Evolutionary conservation across 768 basidiomycete species (phyloP).

Genomic region (Infundibulicybe gibba): DNA sequence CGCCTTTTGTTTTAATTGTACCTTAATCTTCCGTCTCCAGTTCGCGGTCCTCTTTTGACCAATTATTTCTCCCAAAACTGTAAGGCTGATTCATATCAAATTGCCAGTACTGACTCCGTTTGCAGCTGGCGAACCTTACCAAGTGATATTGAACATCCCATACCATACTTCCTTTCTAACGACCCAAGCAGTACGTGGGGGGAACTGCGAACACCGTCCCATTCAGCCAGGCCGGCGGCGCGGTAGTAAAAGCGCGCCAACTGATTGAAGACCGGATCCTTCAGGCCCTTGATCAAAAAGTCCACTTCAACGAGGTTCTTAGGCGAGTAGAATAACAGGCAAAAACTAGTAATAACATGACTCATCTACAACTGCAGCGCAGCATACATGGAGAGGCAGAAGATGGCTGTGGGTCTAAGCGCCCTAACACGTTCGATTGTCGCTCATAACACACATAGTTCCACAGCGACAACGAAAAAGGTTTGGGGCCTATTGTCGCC

Average conservation of each 20-base stretch:
- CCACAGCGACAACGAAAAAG: constrained; percentile 75
- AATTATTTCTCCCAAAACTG: constrained; percentile 88
- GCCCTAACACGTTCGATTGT: constrained; percentile 2
- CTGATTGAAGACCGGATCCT: constrained; percentile 55
- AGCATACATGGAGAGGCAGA: constrained; percentile 83
- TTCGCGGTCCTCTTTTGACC: constrained; percentile 65
- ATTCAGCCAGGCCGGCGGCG: constrained; percentile 52
- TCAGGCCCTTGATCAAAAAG: constrained; percentile 34
- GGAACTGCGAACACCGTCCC: constrained; percentile 72
- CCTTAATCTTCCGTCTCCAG: constrained; percentile 28
- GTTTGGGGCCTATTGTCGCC: constrained; percentile 69
- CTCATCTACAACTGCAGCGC: constrained; percentile 33
- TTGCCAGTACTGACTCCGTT: background rate
- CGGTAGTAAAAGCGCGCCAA: constrained; percentile 53
- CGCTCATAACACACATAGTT: constrained; percentile 41
- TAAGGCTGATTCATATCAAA: constrained; percentile 26
- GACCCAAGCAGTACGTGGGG: constrained; percentile 60
- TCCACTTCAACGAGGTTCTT: constrained; percentile 73
- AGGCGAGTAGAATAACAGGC: constrained; percentile 27
- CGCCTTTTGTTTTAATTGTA: background rate
- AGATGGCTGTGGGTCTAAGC: constrained; percentile 64
- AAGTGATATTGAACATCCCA: constrained; percentile 37
- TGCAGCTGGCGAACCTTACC: constrained; percentile 77
- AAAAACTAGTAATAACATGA: background rate
- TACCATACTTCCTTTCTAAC: too few species aligned